A percentile compares a stretch with the other conserved stretches of the same genome.
phyloP scores from a whole-genome alignment of 768 basidiomycete species.

The Xerocomus potaroensis region DNA sequence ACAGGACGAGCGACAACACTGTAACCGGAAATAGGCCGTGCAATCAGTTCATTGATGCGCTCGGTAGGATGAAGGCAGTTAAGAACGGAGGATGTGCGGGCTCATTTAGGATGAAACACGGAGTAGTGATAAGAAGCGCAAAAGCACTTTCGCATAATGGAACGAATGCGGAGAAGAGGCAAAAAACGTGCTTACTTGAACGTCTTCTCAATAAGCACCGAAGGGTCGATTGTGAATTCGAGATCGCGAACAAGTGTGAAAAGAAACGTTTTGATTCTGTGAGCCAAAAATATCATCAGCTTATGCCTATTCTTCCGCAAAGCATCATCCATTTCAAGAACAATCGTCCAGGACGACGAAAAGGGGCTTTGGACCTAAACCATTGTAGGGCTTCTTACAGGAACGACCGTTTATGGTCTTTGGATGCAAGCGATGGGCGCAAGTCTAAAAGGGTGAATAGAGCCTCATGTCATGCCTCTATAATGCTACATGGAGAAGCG shows the following conservation, averaged over 20 bases:
- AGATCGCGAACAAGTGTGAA: constrained; percentile 55
- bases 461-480: constrained; percentile 5
- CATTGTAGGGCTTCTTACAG: not conserved
- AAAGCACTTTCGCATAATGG: constrained; percentile 23
- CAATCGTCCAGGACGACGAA: constrained; percentile 1
- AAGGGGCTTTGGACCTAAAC: not conserved
- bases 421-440: constrained; percentile 5
- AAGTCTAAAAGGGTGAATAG: constrained; percentile 26
- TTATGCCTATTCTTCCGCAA: not conserved
- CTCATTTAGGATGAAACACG: constrained; percentile 18
- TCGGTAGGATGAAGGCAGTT: constrained; percentile 8
- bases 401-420: constrained; percentile 5
- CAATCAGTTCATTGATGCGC: constrained; percentile 14
- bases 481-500: constrained; percentile 4
- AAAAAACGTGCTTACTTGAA: constrained; percentile 45
- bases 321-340: constrained; percentile 1
- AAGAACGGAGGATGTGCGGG: constrained; percentile 1
- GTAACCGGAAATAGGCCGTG: constrained; percentile 8
- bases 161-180: constrained; percentile 19
- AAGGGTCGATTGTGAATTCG: constrained; percentile 48
- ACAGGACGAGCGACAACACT: constrained; percentile 56
- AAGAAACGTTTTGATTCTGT: constrained; percentile 60
- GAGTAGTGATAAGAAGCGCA: constrained; percentile 10
- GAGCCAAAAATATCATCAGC: constrained; percentile 23
- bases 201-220: constrained; percentile 56